Conservation (phyloP, 2,329 filamentous ascomycete genomes). For the Byssoonygena ceratinophila region DNA sequence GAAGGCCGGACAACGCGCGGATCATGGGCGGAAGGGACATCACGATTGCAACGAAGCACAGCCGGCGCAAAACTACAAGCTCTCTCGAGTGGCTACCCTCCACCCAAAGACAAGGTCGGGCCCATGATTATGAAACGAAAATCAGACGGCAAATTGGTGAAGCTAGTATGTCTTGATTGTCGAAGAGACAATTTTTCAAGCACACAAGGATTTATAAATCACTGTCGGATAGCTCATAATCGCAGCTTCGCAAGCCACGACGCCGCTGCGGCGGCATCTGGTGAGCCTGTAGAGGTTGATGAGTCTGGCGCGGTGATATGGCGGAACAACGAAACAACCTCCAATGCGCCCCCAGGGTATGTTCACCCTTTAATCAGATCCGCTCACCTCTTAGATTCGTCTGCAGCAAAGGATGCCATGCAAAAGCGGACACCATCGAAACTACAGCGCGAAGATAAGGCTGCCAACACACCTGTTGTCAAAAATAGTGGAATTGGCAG, state of each 20-base stretch:
- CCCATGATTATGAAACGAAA: slow-evolving; percentile 77
- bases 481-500: slow-evolving; percentile 11
- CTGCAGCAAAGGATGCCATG: slow-evolving; percentile 12
- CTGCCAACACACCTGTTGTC: slow-evolving; percentile 7
- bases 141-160: slow-evolving; percentile 71
- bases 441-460: slow-evolving; percentile 9
- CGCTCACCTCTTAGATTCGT: slow-evolving; percentile 39
- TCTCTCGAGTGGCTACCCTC: slow-evolving; percentile 58
- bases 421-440: slow-evolving; percentile 20
- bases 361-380: slow-evolving; percentile 54
- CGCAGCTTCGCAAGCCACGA: slow-evolving; percentile 93
- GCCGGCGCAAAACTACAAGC: slow-evolving; percentile 57
- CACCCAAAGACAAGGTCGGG: slow-evolving; percentile 68
- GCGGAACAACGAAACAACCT: slow-evolving; percentile 25
- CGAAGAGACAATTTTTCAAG: slow-evolving; percentile 85
- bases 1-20: slow-evolving; percentile 75
- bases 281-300: slow-evolving; percentile 65
- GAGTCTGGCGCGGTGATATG: slow-evolving; percentile 44
- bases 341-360: slow-evolving; percentile 37
- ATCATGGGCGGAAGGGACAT: slow-evolving; percentile 53
- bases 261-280: slow-evolving; percentile 78
- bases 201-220: slow-evolving; percentile 98
- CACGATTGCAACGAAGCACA: slow-evolving; percentile 48
- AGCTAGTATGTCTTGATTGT: slow-evolving; percentile 82
- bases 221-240: slow-evolving; percentile 91